Conservation (phyloP, 805 yeast genomes). For the Gaillardinia entomophila region DNA sequence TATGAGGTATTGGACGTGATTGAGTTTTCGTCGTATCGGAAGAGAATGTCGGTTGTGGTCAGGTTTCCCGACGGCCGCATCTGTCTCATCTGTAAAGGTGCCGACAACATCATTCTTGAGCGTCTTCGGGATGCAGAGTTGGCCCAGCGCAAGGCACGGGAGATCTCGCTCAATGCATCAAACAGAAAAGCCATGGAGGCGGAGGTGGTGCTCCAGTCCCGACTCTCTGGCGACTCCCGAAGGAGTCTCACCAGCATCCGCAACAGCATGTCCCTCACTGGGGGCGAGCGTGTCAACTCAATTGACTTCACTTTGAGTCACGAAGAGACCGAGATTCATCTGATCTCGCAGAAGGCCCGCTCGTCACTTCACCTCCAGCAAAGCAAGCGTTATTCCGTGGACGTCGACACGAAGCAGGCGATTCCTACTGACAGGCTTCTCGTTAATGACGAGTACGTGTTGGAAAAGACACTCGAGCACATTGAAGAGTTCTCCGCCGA, state of each 20-base stretch:
- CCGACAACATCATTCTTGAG: conserved; percentile 85
- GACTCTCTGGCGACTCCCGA: conserved; percentile 20
- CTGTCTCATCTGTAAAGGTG: conserved; percentile 87
- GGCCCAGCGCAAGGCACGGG: conserved; percentile 61
- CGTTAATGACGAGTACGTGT: conserved; percentile 65
- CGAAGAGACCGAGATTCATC: conserved; percentile 48
- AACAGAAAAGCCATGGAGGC: conserved; percentile 77
- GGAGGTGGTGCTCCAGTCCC: conserved; percentile 57
- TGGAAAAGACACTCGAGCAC: conserved; percentile 83
- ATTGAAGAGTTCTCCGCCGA: conserved; percentile 93
- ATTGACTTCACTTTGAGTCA: conserved; percentile 44
- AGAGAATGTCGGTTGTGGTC: conserved; percentile 89
- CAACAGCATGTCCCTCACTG: conserved; percentile 1
- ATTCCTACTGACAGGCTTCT: conserved; percentile 50
- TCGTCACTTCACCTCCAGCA: conserved; percentile 59
- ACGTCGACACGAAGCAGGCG: conserved; percentile 4
- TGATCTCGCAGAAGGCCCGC: conserved; percentile 47
- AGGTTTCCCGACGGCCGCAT: conserved; percentile 70
- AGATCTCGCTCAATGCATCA: conserved; percentile 50
- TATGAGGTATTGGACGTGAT: conserved; percentile 76
- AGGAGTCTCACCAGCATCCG: not conserved
- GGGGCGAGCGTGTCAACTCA: conserved; percentile 25
- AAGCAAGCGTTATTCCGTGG: conserved; percentile 44
- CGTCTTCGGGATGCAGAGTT: conserved; percentile 52
- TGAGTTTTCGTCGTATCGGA: conserved; percentile 82